A percentile compares a stretch with the other conserved stretches of the same genome.
phyloP scores from a whole-genome alignment of 495 filamentous ascomycete genomes.

The Extremus antarcticus region DNA sequence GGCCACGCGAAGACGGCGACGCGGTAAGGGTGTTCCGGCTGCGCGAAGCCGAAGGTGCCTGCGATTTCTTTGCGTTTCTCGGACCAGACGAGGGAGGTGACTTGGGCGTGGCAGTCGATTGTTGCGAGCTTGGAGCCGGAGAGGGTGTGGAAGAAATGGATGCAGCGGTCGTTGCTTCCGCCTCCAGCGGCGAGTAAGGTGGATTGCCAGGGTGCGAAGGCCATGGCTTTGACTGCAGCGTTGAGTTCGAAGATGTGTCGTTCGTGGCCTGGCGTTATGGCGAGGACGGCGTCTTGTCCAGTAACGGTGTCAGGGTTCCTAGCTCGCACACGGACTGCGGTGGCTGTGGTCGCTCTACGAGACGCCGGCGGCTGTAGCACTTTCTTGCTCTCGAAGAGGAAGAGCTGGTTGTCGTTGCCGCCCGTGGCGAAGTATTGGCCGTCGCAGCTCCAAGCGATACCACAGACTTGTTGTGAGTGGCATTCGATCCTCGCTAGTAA shows the following conservation, averaged over 20 bases:
- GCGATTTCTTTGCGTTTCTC: slow-evolving; percentile 74
- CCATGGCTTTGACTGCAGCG: slow-evolving; percentile 92
- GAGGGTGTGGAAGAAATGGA: slow-evolving; percentile 87
- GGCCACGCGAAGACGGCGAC: slow-evolving; percentile 97
- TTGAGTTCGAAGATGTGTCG: slow-evolving; percentile 67
- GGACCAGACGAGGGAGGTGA: slow-evolving; percentile 88
- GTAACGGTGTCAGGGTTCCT: slow-evolving; percentile 12
- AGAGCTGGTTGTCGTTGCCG: slow-evolving; percentile 84
- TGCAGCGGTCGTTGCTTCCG: slow-evolving; percentile 84
- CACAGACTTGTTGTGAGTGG: slow-evolving; percentile 86
- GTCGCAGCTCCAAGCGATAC: slow-evolving; percentile 74
- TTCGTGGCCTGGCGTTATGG: slow-evolving; percentile 41
- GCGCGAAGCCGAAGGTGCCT: slow-evolving; percentile 91
- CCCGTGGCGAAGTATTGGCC: slow-evolving; percentile 73
- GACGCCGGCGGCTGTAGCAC: slow-evolving; percentile 34
- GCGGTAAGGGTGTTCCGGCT: slow-evolving; percentile 81
- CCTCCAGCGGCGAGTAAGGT: slow-evolving; percentile 84
- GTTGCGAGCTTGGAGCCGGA: slow-evolving; percentile 79
- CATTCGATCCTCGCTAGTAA: slow-evolving; percentile 64
- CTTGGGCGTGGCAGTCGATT: slow-evolving; percentile 86
- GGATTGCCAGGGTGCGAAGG: slow-evolving; percentile 91
- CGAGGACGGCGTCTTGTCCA: slow-evolving; percentile 14
- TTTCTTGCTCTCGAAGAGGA: slow-evolving; percentile 61
- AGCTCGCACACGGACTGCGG: slow-evolving; percentile 21
- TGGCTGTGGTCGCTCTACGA: slow-evolving; percentile 3